Evolutionary conservation across 306 rosid genomes (phyloP).

Genomic region (Lathyrus sativus): DNA sequence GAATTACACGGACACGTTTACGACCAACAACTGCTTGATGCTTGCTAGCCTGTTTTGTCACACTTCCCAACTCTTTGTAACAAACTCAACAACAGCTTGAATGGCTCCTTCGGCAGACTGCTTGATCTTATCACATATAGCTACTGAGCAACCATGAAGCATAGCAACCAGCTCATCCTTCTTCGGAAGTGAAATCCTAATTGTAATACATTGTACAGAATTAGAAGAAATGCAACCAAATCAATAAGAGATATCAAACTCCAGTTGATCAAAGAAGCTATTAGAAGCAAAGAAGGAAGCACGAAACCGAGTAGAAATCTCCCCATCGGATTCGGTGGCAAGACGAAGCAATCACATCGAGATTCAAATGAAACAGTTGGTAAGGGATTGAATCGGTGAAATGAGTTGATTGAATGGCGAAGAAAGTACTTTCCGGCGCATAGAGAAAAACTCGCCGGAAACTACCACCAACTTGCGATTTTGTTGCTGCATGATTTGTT

Average conservation of each 20-base stretch:
- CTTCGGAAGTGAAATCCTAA: too few relatives aligned
- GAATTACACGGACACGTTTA: too few relatives aligned
- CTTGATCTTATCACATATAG: too few relatives aligned
- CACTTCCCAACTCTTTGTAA: too few relatives aligned
- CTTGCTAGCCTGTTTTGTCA: too few relatives aligned
- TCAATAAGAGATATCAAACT: slow-evolving; percentile 81
- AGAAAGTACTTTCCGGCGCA: slow-evolving; percentile 53
- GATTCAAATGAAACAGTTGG: slow-evolving; percentile 42
- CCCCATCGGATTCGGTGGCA: slow-evolving; percentile 65
- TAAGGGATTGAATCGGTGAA: slow-evolving; percentile 19
- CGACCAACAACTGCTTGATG: too few relatives aligned
- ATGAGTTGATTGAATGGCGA: slow-evolving; percentile 31
- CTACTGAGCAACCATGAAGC: too few relatives aligned
- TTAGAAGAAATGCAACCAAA: slow-evolving; percentile 77
- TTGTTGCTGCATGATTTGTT: too few relatives aligned
- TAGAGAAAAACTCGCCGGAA: slow-evolving; percentile 40
- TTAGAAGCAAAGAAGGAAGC: slow-evolving; percentile 75
- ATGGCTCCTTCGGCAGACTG: too few relatives aligned
- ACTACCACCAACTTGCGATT: slow-evolving; percentile 42
- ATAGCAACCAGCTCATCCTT: too few relatives aligned
- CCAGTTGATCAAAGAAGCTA: slow-evolving; percentile 85
- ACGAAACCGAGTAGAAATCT: slow-evolving; percentile 68
- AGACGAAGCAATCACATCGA: slow-evolving; percentile 51
- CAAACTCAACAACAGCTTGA: too few relatives aligned
- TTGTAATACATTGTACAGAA: slow-evolving; percentile 64